These are phyloP conservation scores for Coemansia sp. DNA, from an alignment of 192 early-diverging fungal genomes.

Conservation along the genomic window DNA sequence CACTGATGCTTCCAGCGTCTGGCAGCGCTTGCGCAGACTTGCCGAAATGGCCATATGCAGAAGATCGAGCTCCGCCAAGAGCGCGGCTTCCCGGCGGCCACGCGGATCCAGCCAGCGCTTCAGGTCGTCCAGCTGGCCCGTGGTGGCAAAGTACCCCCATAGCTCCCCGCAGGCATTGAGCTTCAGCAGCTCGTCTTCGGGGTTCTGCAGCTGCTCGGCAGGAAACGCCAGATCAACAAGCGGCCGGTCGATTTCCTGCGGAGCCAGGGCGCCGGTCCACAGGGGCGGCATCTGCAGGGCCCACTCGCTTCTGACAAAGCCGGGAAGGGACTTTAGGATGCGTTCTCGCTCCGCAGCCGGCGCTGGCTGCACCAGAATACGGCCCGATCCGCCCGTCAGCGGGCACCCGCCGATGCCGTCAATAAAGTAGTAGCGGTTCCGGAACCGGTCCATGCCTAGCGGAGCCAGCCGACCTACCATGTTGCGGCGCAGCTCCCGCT, in stretches of 20 bases:
- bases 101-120: conserved; percentile 73
- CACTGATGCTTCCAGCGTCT: conserved; percentile 37
- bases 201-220: conserved; percentile 9
- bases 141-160: conserved; percentile 56
- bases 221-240: conserved; percentile 8
- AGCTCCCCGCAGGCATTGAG: conserved; percentile 16
- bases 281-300: conserved; percentile 48
- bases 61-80: conserved; percentile 61
- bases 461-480: conserved; percentile 67
- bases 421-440: conserved; percentile 87
- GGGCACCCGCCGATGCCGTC: conserved; percentile 69
- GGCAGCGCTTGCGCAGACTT: conserved; percentile 60
- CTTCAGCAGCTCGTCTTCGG: conserved; percentile 13
- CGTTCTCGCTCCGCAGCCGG: conserved; percentile 40
- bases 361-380: conserved; percentile 61
- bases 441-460: conserved; percentile 81
- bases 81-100: conserved; percentile 68
- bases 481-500: conserved; percentile 64
- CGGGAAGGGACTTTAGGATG: conserved; percentile 13
- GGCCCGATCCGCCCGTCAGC: conserved; percentile 52
- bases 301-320: conserved; percentile 22
- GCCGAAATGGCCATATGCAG: conserved; percentile 39
- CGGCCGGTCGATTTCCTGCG: conserved; percentile 14
- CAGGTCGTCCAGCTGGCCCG: conserved; percentile 65
- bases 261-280: conserved; percentile 35